Conservation (phyloP, 805 yeast species). For the Sugiyamaella marilandica region DNA sequence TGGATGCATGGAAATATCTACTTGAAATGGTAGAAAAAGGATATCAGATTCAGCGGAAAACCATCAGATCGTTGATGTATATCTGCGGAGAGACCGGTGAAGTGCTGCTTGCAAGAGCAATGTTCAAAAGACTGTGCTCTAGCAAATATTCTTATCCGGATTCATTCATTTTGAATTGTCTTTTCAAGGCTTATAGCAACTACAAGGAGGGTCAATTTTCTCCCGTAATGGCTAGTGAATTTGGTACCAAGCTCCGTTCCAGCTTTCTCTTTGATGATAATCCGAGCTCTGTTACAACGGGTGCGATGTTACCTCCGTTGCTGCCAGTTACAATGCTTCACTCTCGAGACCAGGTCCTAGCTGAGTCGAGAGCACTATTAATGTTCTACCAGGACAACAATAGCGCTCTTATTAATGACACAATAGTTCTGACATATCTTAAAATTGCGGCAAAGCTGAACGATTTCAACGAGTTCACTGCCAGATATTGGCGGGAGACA, state of each 20-base stretch:
- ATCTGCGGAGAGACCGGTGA: constrained; percentile 81
- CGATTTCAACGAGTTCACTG: constrained; percentile 35
- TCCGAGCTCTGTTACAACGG: not conserved
- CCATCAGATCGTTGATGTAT: constrained; percentile 65
- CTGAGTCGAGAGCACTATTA: constrained; percentile 79
- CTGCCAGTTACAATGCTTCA: constrained; percentile 52
- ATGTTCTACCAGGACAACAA: constrained; percentile 43
- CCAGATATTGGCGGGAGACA: constrained; percentile 36
- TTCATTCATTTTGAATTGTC: constrained; percentile 27
- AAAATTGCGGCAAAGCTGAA: constrained; percentile 41
- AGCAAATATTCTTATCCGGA: constrained; percentile 27
- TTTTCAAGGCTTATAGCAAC: constrained; percentile 32
- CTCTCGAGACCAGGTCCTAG: constrained; percentile 43
- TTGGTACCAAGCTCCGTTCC: constrained; percentile 28
- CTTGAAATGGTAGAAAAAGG: constrained; percentile 51
- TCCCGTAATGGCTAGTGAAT: constrained; percentile 24
- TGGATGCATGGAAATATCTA: constrained; percentile 74
- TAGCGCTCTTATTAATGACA: constrained; percentile 41
- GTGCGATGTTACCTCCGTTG: constrained; percentile 52
- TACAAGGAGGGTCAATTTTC: constrained; percentile 27
- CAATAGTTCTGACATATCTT: constrained; percentile 48
- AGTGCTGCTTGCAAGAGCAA: constrained; percentile 61
- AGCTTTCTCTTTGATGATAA: constrained; percentile 20
- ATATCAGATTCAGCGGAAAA: constrained; percentile 33
- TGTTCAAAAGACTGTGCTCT: constrained; percentile 30